Base-by-base conservation (phyloP, 2,329 filamentous ascomycete genomes). In the Aspergillus ustus region DNA sequence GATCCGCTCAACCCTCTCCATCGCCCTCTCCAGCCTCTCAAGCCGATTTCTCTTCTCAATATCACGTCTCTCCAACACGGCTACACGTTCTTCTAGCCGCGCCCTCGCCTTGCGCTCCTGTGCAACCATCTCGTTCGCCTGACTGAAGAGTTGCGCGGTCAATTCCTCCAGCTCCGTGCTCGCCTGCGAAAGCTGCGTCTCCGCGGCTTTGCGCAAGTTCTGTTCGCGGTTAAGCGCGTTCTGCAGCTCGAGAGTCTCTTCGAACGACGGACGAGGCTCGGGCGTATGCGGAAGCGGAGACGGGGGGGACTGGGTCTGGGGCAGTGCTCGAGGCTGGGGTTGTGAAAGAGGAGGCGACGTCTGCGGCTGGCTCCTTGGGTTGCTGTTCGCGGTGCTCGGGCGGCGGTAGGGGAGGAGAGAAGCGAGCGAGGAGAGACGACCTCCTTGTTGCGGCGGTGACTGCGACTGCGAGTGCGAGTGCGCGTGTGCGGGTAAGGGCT, bases 121-220 rank as follows among this genome's bases (percentile, higher is more conserved):
- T 3, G 86, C 86, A 8, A 89, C 87, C 86, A 89, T 88, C 73
- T 89, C 86, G 62, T 89, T 89, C 34, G 87, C 87, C 70, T 88
- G 84, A 56, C 84, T 83, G 72, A 89, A 89, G 8, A 89, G 72
- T 60, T 83, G 82, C 34, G 82, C 83, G 13, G 83, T 87, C 62
- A 89, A 73, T 57, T 89, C 87, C 66, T 89, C 87, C 31, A 89
- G 79, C 72, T 89, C 87, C 1, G 75, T 79, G 63, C 82, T 84
- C 17, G 86, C 81, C 54, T 83, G 81, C 40, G 81, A 80, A 2
- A 85, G 77, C 63, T 83, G 82, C 29, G 78, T 79, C 70, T 89
- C 87, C 0, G 86, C 86, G n/a, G 83, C 82, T 57, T 81, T 79
- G 34, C 87, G 84, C 54, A 84, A 76, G 6, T 73, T 75, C 59